Evolutionary conservation across 805 yeast genomes (phyloP), one percentile per base, ranked within the genome.

Genomic region (Metschnikowia rubicola): DNA sequence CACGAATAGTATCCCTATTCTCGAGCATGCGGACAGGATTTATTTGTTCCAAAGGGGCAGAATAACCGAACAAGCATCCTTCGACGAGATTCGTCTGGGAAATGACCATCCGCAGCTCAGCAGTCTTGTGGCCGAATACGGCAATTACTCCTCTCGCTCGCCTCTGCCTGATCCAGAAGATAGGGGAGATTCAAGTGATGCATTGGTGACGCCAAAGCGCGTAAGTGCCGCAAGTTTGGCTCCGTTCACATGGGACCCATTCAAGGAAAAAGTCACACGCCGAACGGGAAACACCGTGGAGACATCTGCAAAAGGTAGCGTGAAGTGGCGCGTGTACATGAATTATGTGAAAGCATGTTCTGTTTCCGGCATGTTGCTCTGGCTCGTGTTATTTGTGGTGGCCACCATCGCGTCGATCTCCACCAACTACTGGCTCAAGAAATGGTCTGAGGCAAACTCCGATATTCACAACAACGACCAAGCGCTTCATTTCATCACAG

Each of bases 311-410:
- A 74, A 70, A 35, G 91, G 90, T 2, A 74, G 74, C 35, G 88
- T 85, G 21, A 74, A 78, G 39, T 64, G 74, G 64, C 60, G 70
- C 1, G 80, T 81, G 2, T 83, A 83, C 53, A 47, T 65, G 35
- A 72, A 72, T 12, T 85, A 84, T 60, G 74, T 79, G 5, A 72
- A 74, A 48, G 85, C 90, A 0, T 83, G 88, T 63, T 78, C 83
- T 7, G 54, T 68, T 30, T 29, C 60, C 1, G 84, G 85, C 31
- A 76, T 76, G 26, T n/a, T 62, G n/a, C 43, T 70, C 56, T 81
- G 52, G 55, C 32, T 44, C 7, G 64, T 38, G 51, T 64, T 36
- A 52, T 74, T 60, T 54, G 71, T 55, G 29, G 65, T 30, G 3
- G 69, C 54, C 53, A 63, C 54, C 46, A 62, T 41, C 31, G 62